Evolutionary conservation across 2,329 filamentous ascomycete species (phyloP).

Genomic region (Penicillium sp.): DNA sequence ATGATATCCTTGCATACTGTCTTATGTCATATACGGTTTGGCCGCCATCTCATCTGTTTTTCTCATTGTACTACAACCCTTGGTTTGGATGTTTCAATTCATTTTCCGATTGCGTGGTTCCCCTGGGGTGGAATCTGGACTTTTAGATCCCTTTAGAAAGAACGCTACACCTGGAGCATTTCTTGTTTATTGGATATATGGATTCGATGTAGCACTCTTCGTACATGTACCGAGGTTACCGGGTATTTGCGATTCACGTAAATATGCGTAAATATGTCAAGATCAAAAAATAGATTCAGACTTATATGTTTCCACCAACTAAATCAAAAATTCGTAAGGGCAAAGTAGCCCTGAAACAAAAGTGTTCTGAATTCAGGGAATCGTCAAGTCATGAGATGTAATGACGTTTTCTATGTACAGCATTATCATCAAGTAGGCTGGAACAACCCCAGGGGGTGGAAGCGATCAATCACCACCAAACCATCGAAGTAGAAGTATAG

Average conservation of each 20-base stretch:
- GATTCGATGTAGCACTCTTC: background rate
- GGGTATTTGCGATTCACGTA: background rate
- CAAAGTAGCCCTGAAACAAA: conserved; percentile 6
- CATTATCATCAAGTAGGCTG: conserved; percentile 15
- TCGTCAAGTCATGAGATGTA: conserved; percentile 25
- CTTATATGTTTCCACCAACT: background rate
- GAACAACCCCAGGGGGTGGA: background rate
- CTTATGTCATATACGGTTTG: conserved; percentile 3
- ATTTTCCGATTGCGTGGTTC: background rate
- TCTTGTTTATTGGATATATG: background rate
- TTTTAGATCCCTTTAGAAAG: conserved; percentile 2
- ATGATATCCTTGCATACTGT: conserved; percentile 17
- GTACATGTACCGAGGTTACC: background rate
- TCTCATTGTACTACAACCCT: conserved; percentile 8
- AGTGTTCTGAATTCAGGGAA: conserved; percentile 5
- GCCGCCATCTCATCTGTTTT: background rate
- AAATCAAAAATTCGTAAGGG: background rate
- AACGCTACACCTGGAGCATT: background rate
- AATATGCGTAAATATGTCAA: background rate
- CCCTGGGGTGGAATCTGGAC: background rate
- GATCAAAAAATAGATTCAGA: background rate
- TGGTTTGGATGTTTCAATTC: conserved; percentile 6
- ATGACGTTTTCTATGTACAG: conserved; percentile 26
- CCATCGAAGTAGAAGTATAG: background rate
- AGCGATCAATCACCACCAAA: background rate